These are phyloP conservation scores for Calonectria fujianensis DNA, from an alignment of 2,329 filamentous ascomycete species.

Conservation along the genomic window DNA sequence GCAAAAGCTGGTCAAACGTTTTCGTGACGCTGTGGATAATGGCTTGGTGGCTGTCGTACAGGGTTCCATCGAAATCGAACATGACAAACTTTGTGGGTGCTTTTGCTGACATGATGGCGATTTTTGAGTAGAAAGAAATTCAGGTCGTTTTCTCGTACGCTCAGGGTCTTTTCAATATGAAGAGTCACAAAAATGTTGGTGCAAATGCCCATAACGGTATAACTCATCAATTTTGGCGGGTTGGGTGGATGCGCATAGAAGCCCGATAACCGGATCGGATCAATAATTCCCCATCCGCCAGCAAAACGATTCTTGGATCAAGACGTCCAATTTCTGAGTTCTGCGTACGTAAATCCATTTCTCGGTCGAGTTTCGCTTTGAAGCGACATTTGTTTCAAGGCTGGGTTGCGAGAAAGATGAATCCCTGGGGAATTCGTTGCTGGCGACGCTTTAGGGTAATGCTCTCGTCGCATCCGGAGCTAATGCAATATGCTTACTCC, in stretches of 20 bases:
- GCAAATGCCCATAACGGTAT: not conserved
- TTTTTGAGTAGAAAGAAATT: not conserved
- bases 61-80: not conserved
- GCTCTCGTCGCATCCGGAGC: not conserved
- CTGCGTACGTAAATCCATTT: not conserved
- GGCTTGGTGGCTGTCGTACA: not conserved
- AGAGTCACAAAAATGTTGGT: not conserved
- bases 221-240: not conserved
- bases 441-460: not conserved
- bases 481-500: not conserved
- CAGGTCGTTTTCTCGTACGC: not conserved
- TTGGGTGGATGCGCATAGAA: not conserved
- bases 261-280: not conserved
- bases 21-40: not conserved
- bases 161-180: not conserved
- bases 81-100: not conserved
- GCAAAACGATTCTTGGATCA: not conserved
- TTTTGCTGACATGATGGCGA: not conserved
- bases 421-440: not conserved
- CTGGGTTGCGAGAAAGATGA: not conserved
- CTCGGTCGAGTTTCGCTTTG: not conserved
- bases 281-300: not conserved
- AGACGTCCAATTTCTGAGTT: not conserved
- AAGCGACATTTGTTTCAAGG: not conserved
- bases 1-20: not conserved